These are phyloP conservation scores for Psilocybe cubensis DNA, from an alignment of 768 basidiomycete species.

Conservation along the genomic window DNA sequence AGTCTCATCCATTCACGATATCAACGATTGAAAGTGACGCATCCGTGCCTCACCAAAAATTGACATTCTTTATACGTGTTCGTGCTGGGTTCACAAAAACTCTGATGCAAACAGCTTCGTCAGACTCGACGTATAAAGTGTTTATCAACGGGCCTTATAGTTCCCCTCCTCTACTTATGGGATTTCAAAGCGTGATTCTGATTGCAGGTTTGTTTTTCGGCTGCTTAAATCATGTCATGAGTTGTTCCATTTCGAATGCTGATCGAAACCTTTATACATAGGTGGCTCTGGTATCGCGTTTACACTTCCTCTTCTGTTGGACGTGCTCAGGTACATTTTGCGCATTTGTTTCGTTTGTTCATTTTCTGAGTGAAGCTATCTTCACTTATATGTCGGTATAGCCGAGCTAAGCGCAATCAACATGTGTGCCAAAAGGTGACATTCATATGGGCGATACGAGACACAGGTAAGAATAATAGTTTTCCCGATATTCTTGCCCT, in stretches of 20 bases:
- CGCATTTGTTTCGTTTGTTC: background rate
- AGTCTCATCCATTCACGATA: constrained; percentile 69
- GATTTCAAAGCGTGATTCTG: constrained; percentile 42
- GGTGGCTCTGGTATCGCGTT: constrained; percentile 57
- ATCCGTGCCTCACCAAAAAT: constrained; percentile 34
- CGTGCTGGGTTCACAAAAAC: constrained; percentile 62
- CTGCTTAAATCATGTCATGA: background rate
- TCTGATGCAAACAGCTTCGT: constrained; percentile 35
- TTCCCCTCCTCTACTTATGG: constrained; percentile 34
- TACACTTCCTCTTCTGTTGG: constrained; percentile 46
- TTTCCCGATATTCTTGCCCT: background rate
- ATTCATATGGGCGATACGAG: constrained; percentile 50
- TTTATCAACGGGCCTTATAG: constrained; percentile 60
- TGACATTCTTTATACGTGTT: constrained; percentile 63
- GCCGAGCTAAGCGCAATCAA: constrained; percentile 27
- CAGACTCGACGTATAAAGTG: constrained; percentile 35
- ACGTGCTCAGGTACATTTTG: constrained; percentile 41
- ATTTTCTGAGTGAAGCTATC: background rate
- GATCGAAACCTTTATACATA: constrained; percentile 10
- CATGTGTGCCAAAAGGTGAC: constrained; percentile 34
- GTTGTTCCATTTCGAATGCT: background rate
- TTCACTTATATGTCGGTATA: constrained; percentile 11
- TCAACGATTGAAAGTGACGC: constrained; percentile 38
- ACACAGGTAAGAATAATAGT: constrained; percentile 32
- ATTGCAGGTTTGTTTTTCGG: constrained; percentile 38